These are phyloP conservation scores for Platanthera guangdongensis DNA, from an alignment of 106 monocot genomes.

Conservation along the genomic window DNA sequence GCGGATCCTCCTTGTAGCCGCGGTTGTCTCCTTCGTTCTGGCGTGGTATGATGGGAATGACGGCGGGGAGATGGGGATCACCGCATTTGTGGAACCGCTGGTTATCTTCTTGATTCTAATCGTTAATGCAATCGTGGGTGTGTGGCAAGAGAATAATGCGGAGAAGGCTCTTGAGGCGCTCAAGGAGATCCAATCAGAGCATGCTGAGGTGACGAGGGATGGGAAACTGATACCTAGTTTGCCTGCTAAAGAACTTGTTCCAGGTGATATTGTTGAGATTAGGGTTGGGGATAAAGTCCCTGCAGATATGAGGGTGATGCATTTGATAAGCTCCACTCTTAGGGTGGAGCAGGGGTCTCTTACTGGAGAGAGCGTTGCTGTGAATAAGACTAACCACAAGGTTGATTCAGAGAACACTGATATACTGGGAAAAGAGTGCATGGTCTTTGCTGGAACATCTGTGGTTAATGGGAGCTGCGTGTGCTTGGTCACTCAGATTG, in stretches of 20 bases:
- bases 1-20: slow-evolving; percentile 89
- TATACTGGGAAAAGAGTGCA: slow-evolving; percentile 65
- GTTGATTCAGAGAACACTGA: slow-evolving; percentile 34
- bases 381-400: slow-evolving; percentile 30
- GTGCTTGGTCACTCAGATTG: slow-evolving; percentile 44
- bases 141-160: slow-evolving; percentile 83
- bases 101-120: slow-evolving; percentile 42
- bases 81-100: slow-evolving; percentile 69
- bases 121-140: slow-evolving; percentile 63
- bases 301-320: slow-evolving; percentile 39
- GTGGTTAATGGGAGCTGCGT: slow-evolving; percentile 76
- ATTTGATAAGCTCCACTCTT: slow-evolving; percentile 36
- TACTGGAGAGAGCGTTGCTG: slow-evolving; percentile 48
- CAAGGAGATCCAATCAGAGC: slow-evolving; percentile 70
- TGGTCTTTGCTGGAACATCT: slow-evolving; percentile 76
- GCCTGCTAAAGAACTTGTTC: slow-evolving; percentile 43
- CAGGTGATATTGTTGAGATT: slow-evolving; percentile 48
- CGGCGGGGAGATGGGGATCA: slow-evolving; percentile 41
- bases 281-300: slow-evolving; percentile 56
- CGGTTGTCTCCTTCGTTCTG: slow-evolving; percentile 62
- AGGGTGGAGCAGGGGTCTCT: slow-evolving; percentile 53
- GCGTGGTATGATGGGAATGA: slow-evolving; percentile 24
- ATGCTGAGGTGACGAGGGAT: slow-evolving; percentile 51
- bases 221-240: slow-evolving; percentile 33
- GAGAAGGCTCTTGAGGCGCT: slow-evolving; percentile 81